Evolutionary conservation across 345 rosid genomes (phyloP), one percentile per base, ranked within the genome.

Genomic region (Eucalyptus decipiens): DNA sequence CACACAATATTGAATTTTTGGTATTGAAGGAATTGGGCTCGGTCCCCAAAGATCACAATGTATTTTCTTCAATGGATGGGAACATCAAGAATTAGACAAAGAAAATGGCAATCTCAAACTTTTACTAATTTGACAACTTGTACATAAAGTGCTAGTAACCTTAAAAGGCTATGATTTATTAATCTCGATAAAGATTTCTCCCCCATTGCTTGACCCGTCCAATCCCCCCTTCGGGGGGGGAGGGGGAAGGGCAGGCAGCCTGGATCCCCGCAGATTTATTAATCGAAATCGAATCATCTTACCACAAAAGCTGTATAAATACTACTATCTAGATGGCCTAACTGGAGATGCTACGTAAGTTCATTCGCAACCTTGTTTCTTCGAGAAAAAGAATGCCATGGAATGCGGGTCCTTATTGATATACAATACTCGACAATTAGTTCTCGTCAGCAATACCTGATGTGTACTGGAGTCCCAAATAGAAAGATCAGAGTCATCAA

Each of bases 271-370:
- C 37, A 18, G 40, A 32, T 67, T 67, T 67, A 67, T 67, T 32
- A n/a, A 67, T 17, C 19, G 11, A 67, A 67, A 17, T 67, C 11
- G 5, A 65, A 15, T 65, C 80, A 67, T 32, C 42, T 8, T 0
- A 67, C 10, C 10, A 9, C 37, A 56, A 56, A 56, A 56, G 23
- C 42, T 67, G 23, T 32, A 32, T 2, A 32, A 32, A 0, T 16
- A 17, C 11, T 0, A 67, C 40, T 16, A 0, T 67, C 10, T 32
- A 19, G 6, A 65, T 0, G 37, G 21, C 37, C 5, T 65, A 1
- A 16, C 9, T 28, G 34, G 34, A n/a, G 34, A 16, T n/a, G 19
- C 16, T 2, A 8, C 10, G 18, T n/a, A 65, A n/a, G 37, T n/a
- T 65, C 6, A 15, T 56, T 13, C 1, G 30, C 37, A 65, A 65